Base-by-base conservation (phyloP, 2,329 filamentous ascomycete species). In the Fusarium domesticum region DNA sequence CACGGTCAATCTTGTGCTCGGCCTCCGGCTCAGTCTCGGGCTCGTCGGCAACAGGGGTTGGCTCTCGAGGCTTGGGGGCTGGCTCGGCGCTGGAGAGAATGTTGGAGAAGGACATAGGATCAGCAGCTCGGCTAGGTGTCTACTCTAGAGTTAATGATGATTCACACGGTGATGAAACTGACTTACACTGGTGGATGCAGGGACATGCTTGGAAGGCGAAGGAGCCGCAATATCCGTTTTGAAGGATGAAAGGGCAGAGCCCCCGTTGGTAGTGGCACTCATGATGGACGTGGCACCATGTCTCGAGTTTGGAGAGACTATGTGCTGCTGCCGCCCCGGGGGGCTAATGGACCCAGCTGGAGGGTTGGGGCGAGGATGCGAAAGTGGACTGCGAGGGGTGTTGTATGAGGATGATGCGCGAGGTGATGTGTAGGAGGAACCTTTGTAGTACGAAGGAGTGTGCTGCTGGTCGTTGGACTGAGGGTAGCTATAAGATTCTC, bases 51-150 rank as follows among this genome's bases (percentile, higher is more conserved):
- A 70, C 60, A 3, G 71, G 71, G 23, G 75, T 72, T 34, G 71
- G 72, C 11, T 70, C 64, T 54, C 71, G 76, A 6, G 77, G 74
- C 48, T 75, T 75, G 3, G 75, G 72, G 31, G 80, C 75, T 41
- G 86, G 83, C 43, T 89, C 84, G 43, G 87, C 78, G 55, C 81
- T 90, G 4, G 89, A 92, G 34, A 97, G 83, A 47, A 97, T 95
- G 64, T 91, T 96, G 54, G 89, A 93, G 62, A 97, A 93, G 5
- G 91, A 93, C 91, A 96, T 96, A 41, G 91, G 87, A 64, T 95
- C 87, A 46, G 85, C 84, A 32, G 84, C 77, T 64, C 90, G 83
- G 56, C 81, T 83, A 2, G 86, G 80, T 38, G 85, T 86, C 80
- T 90, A 35, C 14, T 34, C 38, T 25, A 16, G 18, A 37, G 45